A percentile compares a stretch with the other conserved stretches of the same genome.
Conservation (phyloP, 1,139 yeast species). For the Cylindricascospora bacillispora region DNA sequence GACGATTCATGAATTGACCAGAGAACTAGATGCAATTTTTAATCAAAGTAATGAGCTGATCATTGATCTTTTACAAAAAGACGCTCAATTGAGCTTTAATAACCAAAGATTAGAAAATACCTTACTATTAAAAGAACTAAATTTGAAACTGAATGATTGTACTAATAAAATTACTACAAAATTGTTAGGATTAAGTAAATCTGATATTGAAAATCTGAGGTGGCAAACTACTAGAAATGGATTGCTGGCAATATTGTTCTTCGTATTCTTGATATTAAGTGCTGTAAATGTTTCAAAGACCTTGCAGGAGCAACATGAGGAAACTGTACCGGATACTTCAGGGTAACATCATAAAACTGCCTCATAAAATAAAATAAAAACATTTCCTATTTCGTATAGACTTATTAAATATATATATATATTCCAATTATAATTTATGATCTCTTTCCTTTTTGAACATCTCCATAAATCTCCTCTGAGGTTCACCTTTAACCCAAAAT, state of each 20-base stretch:
- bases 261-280: slow-evolving; percentile 38
- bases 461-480: slow-evolving; percentile 3
- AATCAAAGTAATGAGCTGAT: slow-evolving; percentile 70
- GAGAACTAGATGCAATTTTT: slow-evolving; percentile 56
- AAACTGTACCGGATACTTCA: slow-evolving; percentile 2
- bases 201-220: slow-evolving; percentile 76
- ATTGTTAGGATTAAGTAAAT: slow-evolving; percentile 66
- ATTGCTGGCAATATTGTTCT: slow-evolving; percentile 26
- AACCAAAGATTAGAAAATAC: slow-evolving; percentile 83
- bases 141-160: slow-evolving; percentile 67
- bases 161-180: slow-evolving; percentile 79
- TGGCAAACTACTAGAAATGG: slow-evolving; percentile 95
- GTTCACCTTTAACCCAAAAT: slow-evolving; percentile 39
- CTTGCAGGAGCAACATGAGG: neutral
- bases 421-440: slow-evolving; percentile 1
- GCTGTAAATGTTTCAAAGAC: slow-evolving; percentile 35
- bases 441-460: slow-evolving; percentile 1
- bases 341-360: no score
- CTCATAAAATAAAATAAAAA: no score
- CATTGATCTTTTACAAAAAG: slow-evolving; percentile 48
- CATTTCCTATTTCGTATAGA: no score
- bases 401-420: neutral
- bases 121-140: slow-evolving; percentile 55
- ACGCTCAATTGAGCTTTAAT: slow-evolving; percentile 70
- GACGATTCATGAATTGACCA: slow-evolving; percentile 49